Base-by-base conservation (phyloP, 352 stramenopile species). In the Saprolegnia parasitica region DNA sequence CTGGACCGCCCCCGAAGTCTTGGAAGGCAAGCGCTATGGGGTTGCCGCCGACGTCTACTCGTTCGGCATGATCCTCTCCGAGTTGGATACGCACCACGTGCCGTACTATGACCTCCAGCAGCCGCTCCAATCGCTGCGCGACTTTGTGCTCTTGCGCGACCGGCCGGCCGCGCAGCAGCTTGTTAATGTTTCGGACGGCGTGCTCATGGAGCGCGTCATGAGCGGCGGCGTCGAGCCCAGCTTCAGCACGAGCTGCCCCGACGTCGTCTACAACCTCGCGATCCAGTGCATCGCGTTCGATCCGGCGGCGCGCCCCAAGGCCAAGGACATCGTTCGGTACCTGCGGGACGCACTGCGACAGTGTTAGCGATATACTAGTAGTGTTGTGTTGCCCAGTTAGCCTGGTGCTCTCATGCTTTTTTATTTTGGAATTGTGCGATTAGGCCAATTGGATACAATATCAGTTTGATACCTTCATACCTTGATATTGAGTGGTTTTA, bases 1-100 rank as follows among this genome's bases (percentile, higher is more conserved):
- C 46, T 68, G 62, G 62, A 68, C 47, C 6, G 62, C 62, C 3
- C 62, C 62, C 8, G 62, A 68, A 16, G 50, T 67, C 23, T 15
- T 56, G 23, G 47, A 52, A 16, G 62, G 62, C 35, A 15, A 24
- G 8, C 26, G 54, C 9, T 66, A 67, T 39, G 15, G 8, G 3
- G 40, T 45, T 20, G 16, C 39, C 20, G 50, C 61, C 39, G 40
- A 67, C 32, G 26, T 67, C 26, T 67, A 67, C 21, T 35, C 13
- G 21, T 37, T 67, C 32, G 61, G 40, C 26, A 56, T 67, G 13
- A 16, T 67, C 8, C 46, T 67, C 13, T 35, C 21, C 1, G 61
- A 67, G 45, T 26, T 67, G 4, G 56, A 63, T 29, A 37, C 54
- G 35, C 26, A 49, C 18, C 42, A 49, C 42, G 42, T 49, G 8